These are phyloP conservation scores for Pestalotiopsis sp. DNA, from an alignment of 2,329 filamentous ascomycete species.

Conservation along the genomic window DNA sequence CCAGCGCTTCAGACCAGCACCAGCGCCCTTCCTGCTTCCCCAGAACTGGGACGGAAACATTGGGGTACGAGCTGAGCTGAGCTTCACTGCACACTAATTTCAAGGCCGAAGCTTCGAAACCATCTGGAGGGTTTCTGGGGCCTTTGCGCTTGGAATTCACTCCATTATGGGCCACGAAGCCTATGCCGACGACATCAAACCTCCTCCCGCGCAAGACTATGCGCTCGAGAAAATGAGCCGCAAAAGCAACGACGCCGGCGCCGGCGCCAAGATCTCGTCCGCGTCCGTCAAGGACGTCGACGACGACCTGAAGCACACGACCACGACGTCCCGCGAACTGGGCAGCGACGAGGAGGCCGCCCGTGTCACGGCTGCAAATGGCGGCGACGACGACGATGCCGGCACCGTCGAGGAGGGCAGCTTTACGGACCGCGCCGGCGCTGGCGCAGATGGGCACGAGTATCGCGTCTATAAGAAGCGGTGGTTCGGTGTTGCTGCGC, in stretches of 20 bases:
- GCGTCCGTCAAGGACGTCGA: background rate
- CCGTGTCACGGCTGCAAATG: conserved; percentile 9
- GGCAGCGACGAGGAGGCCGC: conserved; percentile 15
- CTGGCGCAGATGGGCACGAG: conserved; percentile 2
- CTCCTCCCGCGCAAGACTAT: conserved; percentile 20
- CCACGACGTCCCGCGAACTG: conserved; percentile 17
- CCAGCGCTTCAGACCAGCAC: too few relatives aligned
- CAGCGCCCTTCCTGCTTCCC: too few relatives aligned
- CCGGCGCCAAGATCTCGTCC: background rate
- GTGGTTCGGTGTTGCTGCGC: conserved; percentile 84
- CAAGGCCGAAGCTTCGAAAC: too few relatives aligned
- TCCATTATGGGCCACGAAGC: background rate
- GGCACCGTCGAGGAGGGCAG: conserved; percentile 15
- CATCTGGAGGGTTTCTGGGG: too few relatives aligned
- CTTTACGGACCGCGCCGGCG: conserved; percentile 20
- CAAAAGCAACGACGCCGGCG: background rate
- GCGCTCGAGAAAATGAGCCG: conserved; percentile 20
- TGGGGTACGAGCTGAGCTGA: too few relatives aligned
- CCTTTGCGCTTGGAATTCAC: too few relatives aligned
- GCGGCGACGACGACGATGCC: conserved; percentile 20
- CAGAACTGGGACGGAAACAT: too few relatives aligned
- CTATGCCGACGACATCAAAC: conserved; percentile 22
- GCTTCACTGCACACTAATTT: too few relatives aligned
- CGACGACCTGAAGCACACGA: background rate
- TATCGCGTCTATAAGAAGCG: conserved; percentile 72